Evolutionary conservation across 192 early-diverging fungal genomes (phyloP), one percentile per base, ranked within the genome.

Genomic region (Backusella sp.): DNA sequence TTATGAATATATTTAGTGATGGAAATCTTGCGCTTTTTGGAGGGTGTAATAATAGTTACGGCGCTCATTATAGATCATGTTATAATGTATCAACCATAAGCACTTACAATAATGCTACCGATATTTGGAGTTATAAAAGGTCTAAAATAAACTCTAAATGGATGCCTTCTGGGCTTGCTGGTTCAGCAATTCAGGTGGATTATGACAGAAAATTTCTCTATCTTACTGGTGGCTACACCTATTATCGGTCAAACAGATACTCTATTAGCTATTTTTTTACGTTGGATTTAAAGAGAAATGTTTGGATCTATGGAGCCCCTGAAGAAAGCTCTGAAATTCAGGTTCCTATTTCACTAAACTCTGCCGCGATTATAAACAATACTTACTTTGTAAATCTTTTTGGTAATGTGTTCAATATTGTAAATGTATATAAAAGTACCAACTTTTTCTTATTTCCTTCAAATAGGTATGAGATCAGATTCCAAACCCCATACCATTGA

Each of bases 41-140:
- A 12, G 56, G 56, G 0, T 62, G 56, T 28, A 62, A 62, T 26
- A n/a, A 4, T 62, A 4, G 3, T 11, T 0, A 1, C 1, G 2
- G 2, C 0, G 21, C 23, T 26, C 0, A 0, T 0, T n/a, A 26
- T 28, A n/a, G 1, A 4, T 2, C 0, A 3, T 62, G 9, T 62
- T 14, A 62, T 12, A 14, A 28, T 23, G 12, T 28, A 12, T 21
- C 56, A 62, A 28, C 12, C 26, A 11, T 62, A 26, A 28, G 4
- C 14, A 14, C 12, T 23, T 62, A 62, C 12, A 3, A 62, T 28
- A 3, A 4, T 3, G 2, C 56, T 28, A 28, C 56, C 6, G 1
- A 12, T 26, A 26, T 23, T 62, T 62, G 56, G 56, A 28, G 9
- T 62, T 26, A n/a, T n/a, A n/a, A n/a, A n/a, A n/a, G n/a, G n/a